Base-by-base conservation (phyloP, 306 rosid species). In the Bauhinia variegata region DNA sequence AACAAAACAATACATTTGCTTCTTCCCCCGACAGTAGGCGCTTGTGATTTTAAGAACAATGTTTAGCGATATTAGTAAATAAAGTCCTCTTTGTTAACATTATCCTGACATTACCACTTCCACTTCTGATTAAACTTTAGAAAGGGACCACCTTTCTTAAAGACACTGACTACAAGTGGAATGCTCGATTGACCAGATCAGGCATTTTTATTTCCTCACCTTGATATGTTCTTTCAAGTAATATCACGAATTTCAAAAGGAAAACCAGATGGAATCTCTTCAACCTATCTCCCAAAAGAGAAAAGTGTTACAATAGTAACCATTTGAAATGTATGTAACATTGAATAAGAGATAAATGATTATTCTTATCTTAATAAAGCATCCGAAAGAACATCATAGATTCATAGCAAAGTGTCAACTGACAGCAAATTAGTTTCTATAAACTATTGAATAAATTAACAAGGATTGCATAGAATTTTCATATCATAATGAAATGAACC, bases 161-260 rank as follows among this genome's bases (percentile, higher is more conserved):
- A 73, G 72, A 95, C 83, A 49, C 56, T 88, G 5, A 95, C 88
- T 10, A 83, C 67, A 58, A 95, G 82, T 5, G 99, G 99, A 58
- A 90, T 47, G 78, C 82, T 80, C 3, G 95, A 90, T 33, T 88
- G 23, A 93, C 87, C 46, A 93, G 73, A 85, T 85, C 87, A 68
- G 96, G 92, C 99, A 88, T 93, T 71, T 65, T 78, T 32, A 93
- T 88, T 17, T 76, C 84, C 79, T 93, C 99, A 50, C 72, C 95
- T 68, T 88, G 84, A 67, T 90, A 86, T 11, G 73, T 81, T 73
- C 97, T 83, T 46, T 79, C 83, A 61, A 93, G 89, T 16, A 59
- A 88, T 73, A 63, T 93, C 99, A 44, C 74, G 61, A 16, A 93
- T 83, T 60, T 90, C 80, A 64, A 93, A 93, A 1, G 97, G 96